These are phyloP conservation scores for Linaria vulgaris DNA, from an alignment of 257 asterid genomes.

Conservation along the genomic window DNA sequence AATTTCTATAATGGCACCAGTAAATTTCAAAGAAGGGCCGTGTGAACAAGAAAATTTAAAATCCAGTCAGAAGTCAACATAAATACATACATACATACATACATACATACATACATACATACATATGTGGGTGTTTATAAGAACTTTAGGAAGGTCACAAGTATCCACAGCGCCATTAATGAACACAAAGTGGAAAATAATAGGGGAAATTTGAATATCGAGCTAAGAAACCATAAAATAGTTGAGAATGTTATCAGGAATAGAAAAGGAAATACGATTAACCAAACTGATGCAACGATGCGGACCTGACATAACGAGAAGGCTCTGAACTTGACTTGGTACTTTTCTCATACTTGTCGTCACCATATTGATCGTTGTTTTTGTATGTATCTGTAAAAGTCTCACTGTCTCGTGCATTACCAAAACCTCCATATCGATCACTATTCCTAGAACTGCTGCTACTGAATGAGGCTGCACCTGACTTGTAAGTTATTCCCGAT, in stretches of 20 bases:
- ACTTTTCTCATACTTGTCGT: conserved; percentile 52
- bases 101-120: no score
- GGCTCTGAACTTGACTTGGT: conserved; percentile 55
- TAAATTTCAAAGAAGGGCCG: neutral
- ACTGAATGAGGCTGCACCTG: conserved; percentile 68
- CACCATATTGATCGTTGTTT: conserved; percentile 57
- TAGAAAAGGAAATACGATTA: conserved; percentile 18
- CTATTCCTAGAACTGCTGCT: conserved; percentile 49
- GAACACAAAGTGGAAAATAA: conserved; percentile 20
- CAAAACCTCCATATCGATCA: conserved; percentile 77
- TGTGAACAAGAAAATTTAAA: conserved; percentile 15
- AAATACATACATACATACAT: no score
- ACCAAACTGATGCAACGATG: conserved; percentile 19
- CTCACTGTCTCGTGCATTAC: conserved; percentile 54
- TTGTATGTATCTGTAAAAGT: conserved; percentile 44
- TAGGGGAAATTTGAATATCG: conserved; percentile 20
- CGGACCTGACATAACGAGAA: conserved; percentile 66
- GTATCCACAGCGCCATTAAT: conserved; percentile 20
- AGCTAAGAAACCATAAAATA: conserved; percentile 10
- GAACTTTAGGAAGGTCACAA: neutral
- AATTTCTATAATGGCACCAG: conserved; percentile 10
- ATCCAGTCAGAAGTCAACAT: no score
- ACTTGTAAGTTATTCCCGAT: conserved; percentile 74
- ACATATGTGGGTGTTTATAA: neutral
- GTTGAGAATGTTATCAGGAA: conserved; percentile 19